phyloP scores from a whole-genome alignment of 768 basidiomycete species.

The Daedalea quercina region DNA sequence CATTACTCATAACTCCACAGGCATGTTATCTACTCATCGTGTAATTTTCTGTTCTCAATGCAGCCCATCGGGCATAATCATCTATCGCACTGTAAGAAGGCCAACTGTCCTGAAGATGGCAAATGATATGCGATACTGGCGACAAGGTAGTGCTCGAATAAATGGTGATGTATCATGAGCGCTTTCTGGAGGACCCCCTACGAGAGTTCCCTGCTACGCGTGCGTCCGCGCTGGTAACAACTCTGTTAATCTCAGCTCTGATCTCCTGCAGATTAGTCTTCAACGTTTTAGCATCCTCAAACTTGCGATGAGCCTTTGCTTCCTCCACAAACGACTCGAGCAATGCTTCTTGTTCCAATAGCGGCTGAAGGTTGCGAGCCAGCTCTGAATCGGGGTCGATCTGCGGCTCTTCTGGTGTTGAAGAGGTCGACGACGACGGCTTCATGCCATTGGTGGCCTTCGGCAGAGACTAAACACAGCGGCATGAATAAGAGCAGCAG shows the following conservation, averaged over 20 bases:
- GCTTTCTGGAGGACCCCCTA: conserved; percentile 1
- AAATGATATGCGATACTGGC: neutral
- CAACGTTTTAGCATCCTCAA: conserved; percentile 89
- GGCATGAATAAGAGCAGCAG: neutral
- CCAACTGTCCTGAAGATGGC: too few relatives aligned
- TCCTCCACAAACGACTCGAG: conserved; percentile 88
- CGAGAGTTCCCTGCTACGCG: conserved; percentile 1
- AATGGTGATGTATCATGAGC: conserved; percentile 5
- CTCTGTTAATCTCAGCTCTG: conserved; percentile 70
- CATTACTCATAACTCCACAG: neutral
- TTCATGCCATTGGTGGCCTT: conserved; percentile 33
- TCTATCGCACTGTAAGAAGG: too few relatives aligned
- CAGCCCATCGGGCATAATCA: neutral
- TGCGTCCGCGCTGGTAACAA: conserved; percentile 34
- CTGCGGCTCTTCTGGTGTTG: conserved; percentile 16
- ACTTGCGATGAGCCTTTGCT: conserved; percentile 85
- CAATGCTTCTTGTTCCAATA: conserved; percentile 91
- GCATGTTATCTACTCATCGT: neutral
- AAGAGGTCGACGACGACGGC: conserved; percentile 11
- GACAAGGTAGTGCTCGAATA: conserved; percentile 1
- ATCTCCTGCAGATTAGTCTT: conserved; percentile 79
- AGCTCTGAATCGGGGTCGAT: conserved; percentile 64
- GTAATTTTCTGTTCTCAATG: neutral
- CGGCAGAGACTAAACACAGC: conserved; percentile 33
- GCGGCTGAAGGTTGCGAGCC: conserved; percentile 72